Evolutionary conservation across 108 stramenopile species (phyloP), one percentile per base, ranked within the genome.

Genomic region (Cyclotella baltica): DNA sequence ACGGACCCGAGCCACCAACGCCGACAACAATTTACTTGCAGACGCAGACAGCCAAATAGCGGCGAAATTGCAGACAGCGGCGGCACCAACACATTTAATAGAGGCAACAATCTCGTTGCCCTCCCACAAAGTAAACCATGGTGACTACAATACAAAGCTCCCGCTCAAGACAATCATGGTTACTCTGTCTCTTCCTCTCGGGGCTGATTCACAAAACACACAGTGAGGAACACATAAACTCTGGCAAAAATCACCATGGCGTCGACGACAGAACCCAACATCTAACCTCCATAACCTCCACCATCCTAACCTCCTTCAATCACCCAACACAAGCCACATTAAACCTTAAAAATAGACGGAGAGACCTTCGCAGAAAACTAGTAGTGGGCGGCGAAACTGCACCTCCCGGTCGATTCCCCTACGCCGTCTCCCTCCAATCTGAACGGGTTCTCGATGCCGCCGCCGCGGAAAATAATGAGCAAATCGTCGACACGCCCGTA

Each of bases 331-430:
- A 55, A 55, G 2, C 1, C 1, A 2, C 11, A 10, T 25, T 61
- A 10, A 13, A 11, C 33, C 30, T 16, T 31, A 61, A 61, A 33
- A 33, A 31, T 33, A n/a, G 31, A 23, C 4, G 25, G 34, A 30
- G n/a, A 30, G 11, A 22, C 11, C 13, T 8, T 33, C 13, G 11
- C 30, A 33, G 6, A 10, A 30, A 61, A 36, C 68, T 87, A 22
- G 85, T 92, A 34, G 84, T 92, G 15, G 88, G 88, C 36, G 91
- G 91, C 11, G 50, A 31, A 0, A 65, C 62, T 36, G 84, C 91
- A 0, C 55, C 72, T 0, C 56, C 71, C 1, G 80, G 67, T 36
- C 82, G 89, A 15, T 92, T 87, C 53, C 91, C 91, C 13, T 92
- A 86, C 67, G 67, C 67, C 47, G 89, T 86, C 20, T 71, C 87